phyloP scores from a whole-genome alignment of 2,329 filamentous ascomycete species.

The Colletotrichum sp. region DNA sequence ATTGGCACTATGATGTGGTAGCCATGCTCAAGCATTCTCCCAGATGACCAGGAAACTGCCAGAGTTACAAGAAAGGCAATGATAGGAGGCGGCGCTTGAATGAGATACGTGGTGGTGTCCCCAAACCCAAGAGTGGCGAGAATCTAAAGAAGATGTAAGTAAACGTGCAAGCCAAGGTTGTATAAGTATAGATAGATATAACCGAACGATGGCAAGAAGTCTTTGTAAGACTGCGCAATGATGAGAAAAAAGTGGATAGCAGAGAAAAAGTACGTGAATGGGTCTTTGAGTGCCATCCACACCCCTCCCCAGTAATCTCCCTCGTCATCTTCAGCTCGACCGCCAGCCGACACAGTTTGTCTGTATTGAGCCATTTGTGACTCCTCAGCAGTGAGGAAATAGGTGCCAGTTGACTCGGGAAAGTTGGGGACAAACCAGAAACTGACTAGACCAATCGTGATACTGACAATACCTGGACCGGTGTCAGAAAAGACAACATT shows the following conservation, averaged over 20 bases:
- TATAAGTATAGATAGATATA: background rate
- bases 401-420: conserved; percentile 34
- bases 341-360: conserved; percentile 38
- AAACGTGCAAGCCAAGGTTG: background rate
- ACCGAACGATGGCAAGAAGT: conserved; percentile 45
- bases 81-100: conserved; percentile 45
- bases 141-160: conserved; percentile 24
- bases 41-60: conserved; percentile 41
- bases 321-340: conserved; percentile 37
- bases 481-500: background rate
- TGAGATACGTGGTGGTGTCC: conserved; percentile 37
- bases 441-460: conserved; percentile 32
- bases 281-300: conserved; percentile 35
- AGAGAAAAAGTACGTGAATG: conserved; percentile 41
- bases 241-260: conserved; percentile 47
- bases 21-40: conserved; percentile 39
- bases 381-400: conserved; percentile 41
- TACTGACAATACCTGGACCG: conserved; percentile 29
- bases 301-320: conserved; percentile 43
- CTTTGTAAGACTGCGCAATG: conserved; percentile 44
- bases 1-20: conserved; percentile 45
- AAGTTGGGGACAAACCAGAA: conserved; percentile 42
- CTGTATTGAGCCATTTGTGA: conserved; percentile 41
- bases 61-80: conserved; percentile 44
- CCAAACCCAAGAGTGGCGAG: conserved; percentile 31